Percentiles rank a stretch among this genome's conserved stretches.
Evolutionary conservation across 2,329 filamentous ascomycete species (phyloP).

Genomic region (Colletotrichum zoysiae): DNA sequence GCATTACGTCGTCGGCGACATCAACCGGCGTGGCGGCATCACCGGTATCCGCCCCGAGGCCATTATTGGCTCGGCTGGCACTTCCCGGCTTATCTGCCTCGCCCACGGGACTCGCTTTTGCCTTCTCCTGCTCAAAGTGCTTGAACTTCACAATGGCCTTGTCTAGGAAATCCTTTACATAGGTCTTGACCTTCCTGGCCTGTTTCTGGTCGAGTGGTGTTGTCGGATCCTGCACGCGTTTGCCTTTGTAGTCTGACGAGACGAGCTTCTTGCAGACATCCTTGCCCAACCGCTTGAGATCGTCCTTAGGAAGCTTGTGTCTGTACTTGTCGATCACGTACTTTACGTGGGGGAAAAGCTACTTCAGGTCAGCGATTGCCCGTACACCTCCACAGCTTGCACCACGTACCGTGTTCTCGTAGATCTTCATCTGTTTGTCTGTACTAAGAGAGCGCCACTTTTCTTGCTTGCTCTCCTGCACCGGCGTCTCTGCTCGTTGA

Average conservation of each 20-base stretch:
- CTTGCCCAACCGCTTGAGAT: conserved; percentile 72
- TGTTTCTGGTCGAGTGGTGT: conserved; percentile 79
- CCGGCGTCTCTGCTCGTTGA: conserved; percentile 66
- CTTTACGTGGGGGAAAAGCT: conserved; percentile 89
- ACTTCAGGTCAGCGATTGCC: conserved; percentile 13
- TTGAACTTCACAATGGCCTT: conserved; percentile 84
- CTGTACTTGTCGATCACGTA: conserved; percentile 89
- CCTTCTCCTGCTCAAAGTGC: conserved; percentile 75
- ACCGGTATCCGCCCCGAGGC: conserved; percentile 22
- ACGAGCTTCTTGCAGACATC: conserved; percentile 89
- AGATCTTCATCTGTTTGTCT: conserved; percentile 95
- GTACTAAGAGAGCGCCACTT: conserved; percentile 77
- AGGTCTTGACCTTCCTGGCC: conserved; percentile 83
- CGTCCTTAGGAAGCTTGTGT: conserved; percentile 86
- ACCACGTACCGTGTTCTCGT: conserved; percentile 86
- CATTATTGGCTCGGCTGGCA: conserved; percentile 19
- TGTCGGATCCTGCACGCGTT: conserved; percentile 85
- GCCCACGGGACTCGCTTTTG: conserved; percentile 62
- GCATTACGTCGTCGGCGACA: conserved; percentile 53
- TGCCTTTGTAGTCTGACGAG: conserved; percentile 90
- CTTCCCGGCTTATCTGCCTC: conserved; percentile 45
- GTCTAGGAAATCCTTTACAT: conserved; percentile 84
- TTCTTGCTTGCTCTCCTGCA: conserved; percentile 72
- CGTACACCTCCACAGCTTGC: background rate
- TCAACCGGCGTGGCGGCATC: conserved; percentile 48